Evolutionary conservation across 2,329 filamentous ascomycete species (phyloP).

Genomic region (Claviceps pazoutovae): DNA sequence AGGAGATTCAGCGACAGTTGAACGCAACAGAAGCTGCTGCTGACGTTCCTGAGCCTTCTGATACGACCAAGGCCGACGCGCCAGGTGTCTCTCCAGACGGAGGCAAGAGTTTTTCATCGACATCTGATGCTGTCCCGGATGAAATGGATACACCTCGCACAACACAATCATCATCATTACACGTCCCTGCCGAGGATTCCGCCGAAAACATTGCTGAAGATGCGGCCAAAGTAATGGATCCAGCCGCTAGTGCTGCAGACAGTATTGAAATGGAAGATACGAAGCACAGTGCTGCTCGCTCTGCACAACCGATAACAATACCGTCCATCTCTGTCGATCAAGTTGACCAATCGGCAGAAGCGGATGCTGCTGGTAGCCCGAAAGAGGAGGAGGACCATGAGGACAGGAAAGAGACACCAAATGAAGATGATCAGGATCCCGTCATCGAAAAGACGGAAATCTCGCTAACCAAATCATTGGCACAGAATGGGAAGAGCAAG

Average conservation of each 20-base stretch:
- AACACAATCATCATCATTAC: not conserved
- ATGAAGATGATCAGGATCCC: not conserved
- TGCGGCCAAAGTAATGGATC: not conserved
- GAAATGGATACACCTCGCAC: not conserved
- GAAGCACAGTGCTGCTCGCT: not conserved
- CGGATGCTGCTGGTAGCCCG: not conserved
- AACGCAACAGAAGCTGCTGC: not conserved
- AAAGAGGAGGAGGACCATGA: not conserved
- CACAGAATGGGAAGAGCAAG: not conserved
- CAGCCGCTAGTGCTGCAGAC: not conserved
- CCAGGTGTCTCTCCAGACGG: not conserved
- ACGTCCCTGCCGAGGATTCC: not conserved
- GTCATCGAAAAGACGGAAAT: not conserved
- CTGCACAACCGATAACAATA: not conserved
- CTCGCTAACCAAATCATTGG: not conserved
- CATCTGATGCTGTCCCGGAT: not conserved
- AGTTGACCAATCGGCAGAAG: not conserved
- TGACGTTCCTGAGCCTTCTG: not conserved
- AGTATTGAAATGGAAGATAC: not conserved
- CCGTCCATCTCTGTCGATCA: conserved; percentile 3
- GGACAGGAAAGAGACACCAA: not conserved
- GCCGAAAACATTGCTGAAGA: not conserved
- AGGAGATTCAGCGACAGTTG: not conserved
- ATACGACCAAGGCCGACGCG: not conserved
- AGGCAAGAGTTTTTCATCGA: not conserved